Percentiles rank a stretch among this genome's conserved stretches.
These are phyloP conservation scores for Allantophomopsis lycopodina DNA, from an alignment of 2,329 filamentous ascomycete species.

Conservation along the genomic window DNA sequence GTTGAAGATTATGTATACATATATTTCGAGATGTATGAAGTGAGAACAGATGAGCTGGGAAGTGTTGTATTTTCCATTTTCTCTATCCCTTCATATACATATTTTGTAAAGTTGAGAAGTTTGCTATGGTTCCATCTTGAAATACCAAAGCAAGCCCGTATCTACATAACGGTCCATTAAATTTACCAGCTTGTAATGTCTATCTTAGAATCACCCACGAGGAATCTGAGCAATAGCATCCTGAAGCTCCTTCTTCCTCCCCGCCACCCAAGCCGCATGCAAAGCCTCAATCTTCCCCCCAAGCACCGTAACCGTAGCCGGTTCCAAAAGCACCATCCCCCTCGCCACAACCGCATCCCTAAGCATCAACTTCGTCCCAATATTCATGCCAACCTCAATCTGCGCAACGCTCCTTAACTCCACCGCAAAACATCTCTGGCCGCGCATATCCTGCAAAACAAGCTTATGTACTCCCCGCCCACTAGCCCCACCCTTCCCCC, in stretches of 20 bases:
- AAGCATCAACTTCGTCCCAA: constrained; percentile 74
- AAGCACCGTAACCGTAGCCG: constrained; percentile 53
- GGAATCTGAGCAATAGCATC: constrained; percentile 29
- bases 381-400: constrained; percentile 51
- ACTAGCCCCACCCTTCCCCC: neutral
- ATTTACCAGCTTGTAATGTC: no score
- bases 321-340: constrained; percentile 67
- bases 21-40: no score
- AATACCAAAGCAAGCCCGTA: no score
- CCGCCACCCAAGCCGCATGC: constrained; percentile 65
- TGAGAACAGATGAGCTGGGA: no score
- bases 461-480: constrained; percentile 61
- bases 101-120: no score
- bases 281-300: constrained; percentile 77
- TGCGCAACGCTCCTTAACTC: constrained; percentile 56
- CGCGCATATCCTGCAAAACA: constrained; percentile 66
- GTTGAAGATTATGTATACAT: no score
- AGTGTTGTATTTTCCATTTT: no score
- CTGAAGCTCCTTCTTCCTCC: constrained; percentile 55
- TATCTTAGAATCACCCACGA: neutral
- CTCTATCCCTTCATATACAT: no score
- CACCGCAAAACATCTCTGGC: constrained; percentile 55
- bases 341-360: constrained; percentile 55
- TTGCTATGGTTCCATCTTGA: no score
- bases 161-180: no score